Conservation (phyloP, 1,284 basidiomycete species). For the Termitomyces sp. region DNA sequence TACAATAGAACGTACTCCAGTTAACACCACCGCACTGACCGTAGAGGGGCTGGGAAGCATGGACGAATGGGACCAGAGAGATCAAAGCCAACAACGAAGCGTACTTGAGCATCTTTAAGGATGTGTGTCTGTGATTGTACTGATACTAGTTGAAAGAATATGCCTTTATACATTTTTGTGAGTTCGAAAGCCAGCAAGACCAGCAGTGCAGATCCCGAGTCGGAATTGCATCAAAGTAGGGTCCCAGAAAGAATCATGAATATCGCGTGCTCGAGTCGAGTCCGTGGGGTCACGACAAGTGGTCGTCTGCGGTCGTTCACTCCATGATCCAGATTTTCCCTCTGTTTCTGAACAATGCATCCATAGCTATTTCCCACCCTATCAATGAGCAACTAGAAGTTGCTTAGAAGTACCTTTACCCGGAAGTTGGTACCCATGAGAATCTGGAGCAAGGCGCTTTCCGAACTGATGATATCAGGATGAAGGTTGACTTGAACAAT, state of each 20-base stretch:
- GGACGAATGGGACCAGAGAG: slow-evolving; percentile 40
- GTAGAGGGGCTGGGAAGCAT: slow-evolving; percentile 38
- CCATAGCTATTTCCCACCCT: slow-evolving; percentile 14
- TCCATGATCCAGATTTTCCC: slow-evolving; percentile 3
- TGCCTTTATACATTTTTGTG: slow-evolving; percentile 10
- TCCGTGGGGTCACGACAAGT: slow-evolving; percentile 22
- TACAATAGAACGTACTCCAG: slow-evolving; percentile 37
- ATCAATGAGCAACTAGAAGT: neutral
- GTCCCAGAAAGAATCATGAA: slow-evolving; percentile 42
- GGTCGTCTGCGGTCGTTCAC: slow-evolving; percentile 7
- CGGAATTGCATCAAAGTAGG: slow-evolving; percentile 38
- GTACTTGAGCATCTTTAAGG: slow-evolving; percentile 42
- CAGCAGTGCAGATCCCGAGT: slow-evolving; percentile 27
- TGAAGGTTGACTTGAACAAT: neutral
- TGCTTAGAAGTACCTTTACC: neutral
- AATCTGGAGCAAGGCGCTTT: neutral
- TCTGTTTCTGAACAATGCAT: slow-evolving; percentile 21
- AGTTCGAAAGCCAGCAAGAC: slow-evolving; percentile 6
- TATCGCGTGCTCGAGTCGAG: slow-evolving; percentile 7
- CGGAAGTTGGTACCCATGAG: neutral
- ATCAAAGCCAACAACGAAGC: slow-evolving; percentile 41
- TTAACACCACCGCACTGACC: slow-evolving; percentile 49
- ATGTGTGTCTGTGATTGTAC: slow-evolving; percentile 9
- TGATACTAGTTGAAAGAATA: neutral
- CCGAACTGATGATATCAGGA: neutral